A percentile compares a stretch with the other conserved stretches of the same genome.
Evolutionary conservation across 495 filamentous ascomycete species (phyloP).

Genomic region (Aspergillus homomorphus): DNA sequence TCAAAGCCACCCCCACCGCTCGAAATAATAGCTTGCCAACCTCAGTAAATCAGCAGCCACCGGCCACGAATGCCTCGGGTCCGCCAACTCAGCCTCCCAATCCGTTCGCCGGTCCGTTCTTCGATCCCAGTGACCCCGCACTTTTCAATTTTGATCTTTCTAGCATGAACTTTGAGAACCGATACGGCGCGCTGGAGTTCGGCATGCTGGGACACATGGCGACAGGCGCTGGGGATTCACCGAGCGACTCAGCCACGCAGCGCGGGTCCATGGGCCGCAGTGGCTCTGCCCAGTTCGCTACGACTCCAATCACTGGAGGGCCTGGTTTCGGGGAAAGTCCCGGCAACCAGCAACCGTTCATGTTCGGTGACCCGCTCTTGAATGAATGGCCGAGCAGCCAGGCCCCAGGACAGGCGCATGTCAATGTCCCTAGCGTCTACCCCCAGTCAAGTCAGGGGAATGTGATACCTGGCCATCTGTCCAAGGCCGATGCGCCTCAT

Average conservation of each 20-base stretch:
- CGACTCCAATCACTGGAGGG: slow-evolving; percentile 30
- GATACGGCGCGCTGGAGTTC: slow-evolving; percentile 91
- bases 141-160: slow-evolving; percentile 92
- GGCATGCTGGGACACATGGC: slow-evolving; percentile 94
- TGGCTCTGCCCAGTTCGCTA: slow-evolving; percentile 46
- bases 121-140: slow-evolving; percentile 86
- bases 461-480: slow-evolving; percentile 40
- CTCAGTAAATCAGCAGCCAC: slow-evolving; percentile 31
- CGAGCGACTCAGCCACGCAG: slow-evolving; percentile 58
- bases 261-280: slow-evolving; percentile 48
- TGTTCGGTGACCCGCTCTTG: slow-evolving; percentile 47
- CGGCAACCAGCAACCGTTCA: slow-evolving; percentile 43
- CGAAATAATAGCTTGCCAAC: slow-evolving; percentile 40
- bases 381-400: slow-evolving; percentile 46
- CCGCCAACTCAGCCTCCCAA: slow-evolving; percentile 36
- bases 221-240: slow-evolving; percentile 75
- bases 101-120: slow-evolving; percentile 58
- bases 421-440: slow-evolving; percentile 44
- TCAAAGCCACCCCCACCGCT: slow-evolving; percentile 37
- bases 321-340: slow-evolving; percentile 44
- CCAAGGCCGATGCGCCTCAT: slow-evolving; percentile 54
- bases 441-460: slow-evolving; percentile 33
- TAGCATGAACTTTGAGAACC: slow-evolving; percentile 90
- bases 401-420: slow-evolving; percentile 35
- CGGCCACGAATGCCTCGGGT: slow-evolving; percentile 33